phyloP scores from a whole-genome alignment of 148 eudicot genomes.

The Cornus kousa region DNA sequence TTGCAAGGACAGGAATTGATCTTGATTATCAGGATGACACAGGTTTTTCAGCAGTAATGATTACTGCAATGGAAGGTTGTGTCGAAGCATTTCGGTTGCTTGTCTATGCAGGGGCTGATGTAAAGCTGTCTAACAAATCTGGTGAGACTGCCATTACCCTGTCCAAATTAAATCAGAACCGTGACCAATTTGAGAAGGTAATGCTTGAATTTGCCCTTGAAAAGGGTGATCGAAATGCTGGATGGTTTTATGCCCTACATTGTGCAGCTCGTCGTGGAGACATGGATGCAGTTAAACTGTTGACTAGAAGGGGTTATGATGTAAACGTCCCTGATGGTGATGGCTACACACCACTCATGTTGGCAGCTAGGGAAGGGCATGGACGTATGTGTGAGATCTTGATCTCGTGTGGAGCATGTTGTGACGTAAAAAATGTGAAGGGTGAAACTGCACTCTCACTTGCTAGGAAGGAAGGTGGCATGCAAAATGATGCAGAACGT shows the following conservation, averaged over 20 bases:
- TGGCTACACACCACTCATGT: constrained; percentile 81
- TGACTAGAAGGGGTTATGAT: constrained; percentile 67
- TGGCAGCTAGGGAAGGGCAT: constrained; percentile 81
- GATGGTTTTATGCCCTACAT: constrained; percentile 68
- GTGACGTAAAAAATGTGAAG: constrained; percentile 40
- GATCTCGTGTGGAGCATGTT: constrained; percentile 53
- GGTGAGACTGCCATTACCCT: constrained; percentile 70
- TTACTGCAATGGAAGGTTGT: constrained; percentile 71
- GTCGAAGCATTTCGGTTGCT: constrained; percentile 74
- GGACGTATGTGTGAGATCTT: constrained; percentile 50
- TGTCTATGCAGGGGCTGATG: constrained; percentile 81
- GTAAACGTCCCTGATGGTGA: constrained; percentile 59
- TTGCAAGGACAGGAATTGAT: constrained; percentile 42
- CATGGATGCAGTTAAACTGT: constrained; percentile 50
- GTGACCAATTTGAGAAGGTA: constrained; percentile 72
- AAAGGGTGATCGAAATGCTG: constrained; percentile 56
- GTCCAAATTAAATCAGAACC: constrained; percentile 37
- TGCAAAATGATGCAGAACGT: constrained; percentile 39
- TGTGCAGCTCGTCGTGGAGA: constrained; percentile 86
- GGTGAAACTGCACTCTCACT: constrained; percentile 75
- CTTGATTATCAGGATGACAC: constrained; percentile 57
- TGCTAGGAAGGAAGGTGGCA: constrained; percentile 34
- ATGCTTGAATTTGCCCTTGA: constrained; percentile 81
- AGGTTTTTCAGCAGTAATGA: constrained; percentile 76
- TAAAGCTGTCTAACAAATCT: constrained; percentile 52